A percentile compares a stretch with the other conserved stretches of the same genome.
phyloP scores from a whole-genome alignment of 805 yeast species.

The Kuraishia floccosa region DNA sequence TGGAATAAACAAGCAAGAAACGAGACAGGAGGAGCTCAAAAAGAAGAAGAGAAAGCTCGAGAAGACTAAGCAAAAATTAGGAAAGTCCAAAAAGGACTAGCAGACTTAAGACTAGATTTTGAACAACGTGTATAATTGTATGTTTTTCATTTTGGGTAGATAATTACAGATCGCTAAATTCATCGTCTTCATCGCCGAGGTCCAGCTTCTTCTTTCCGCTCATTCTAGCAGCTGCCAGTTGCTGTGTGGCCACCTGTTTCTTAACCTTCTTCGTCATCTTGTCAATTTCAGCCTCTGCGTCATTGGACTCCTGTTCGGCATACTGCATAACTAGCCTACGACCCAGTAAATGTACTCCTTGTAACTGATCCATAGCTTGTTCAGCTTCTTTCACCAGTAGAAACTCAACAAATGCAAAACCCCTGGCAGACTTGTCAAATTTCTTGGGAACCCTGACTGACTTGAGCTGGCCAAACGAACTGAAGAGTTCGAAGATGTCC shows the following conservation, averaged over 20 bases:
- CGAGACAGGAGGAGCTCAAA: slow-evolving; percentile 55
- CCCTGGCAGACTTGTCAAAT: slow-evolving; percentile 90
- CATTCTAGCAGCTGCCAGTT: slow-evolving; percentile 54
- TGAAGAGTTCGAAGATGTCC: slow-evolving; percentile 86
- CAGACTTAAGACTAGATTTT: background rate
- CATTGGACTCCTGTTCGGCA: slow-evolving; percentile 72
- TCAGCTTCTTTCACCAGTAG: slow-evolving; percentile 83
- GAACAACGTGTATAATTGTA: background rate
- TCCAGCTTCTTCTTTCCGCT: slow-evolving; percentile 66
- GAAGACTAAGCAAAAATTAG: slow-evolving; percentile 44
- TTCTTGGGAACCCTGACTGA: slow-evolving; percentile 95
- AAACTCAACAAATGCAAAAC: slow-evolving; percentile 96
- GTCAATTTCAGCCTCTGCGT: slow-evolving; percentile 85
- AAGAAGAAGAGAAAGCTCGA: slow-evolving; percentile 62
- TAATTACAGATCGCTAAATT: background rate
- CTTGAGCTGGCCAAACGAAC: slow-evolving; percentile 88
- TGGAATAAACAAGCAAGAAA: slow-evolving; percentile 75
- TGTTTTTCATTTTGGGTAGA: background rate
- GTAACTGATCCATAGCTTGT: slow-evolving; percentile 83
- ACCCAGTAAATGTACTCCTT: slow-evolving; percentile 94
- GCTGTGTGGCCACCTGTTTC: slow-evolving; percentile 70
- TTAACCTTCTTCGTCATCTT: slow-evolving; percentile 81
- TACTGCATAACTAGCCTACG: slow-evolving; percentile 89
- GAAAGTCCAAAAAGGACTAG: too few relatives aligned
- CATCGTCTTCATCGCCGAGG: slow-evolving; percentile 47